phyloP scores from a whole-genome alignment of 2,329 filamentous ascomycete genomes.

The Nemania diffusa region DNA sequence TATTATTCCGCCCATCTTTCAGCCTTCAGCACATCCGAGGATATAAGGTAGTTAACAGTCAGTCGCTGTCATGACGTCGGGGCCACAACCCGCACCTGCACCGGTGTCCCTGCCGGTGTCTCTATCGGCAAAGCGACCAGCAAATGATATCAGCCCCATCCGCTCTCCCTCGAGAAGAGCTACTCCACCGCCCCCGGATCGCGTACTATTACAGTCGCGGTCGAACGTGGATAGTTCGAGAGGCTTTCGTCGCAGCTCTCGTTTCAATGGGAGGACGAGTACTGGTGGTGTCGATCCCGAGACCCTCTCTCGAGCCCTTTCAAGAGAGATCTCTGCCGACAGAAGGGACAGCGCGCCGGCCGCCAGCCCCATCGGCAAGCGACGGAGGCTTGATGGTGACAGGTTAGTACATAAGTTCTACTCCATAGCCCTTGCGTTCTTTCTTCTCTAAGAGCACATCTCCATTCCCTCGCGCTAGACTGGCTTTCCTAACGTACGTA shows the following conservation, averaged over 20 bases:
- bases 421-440: neutral
- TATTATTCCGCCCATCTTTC: slow-evolving; percentile 11
- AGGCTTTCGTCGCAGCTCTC: slow-evolving; percentile 49
- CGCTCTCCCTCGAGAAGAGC: slow-evolving; percentile 53
- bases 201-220: slow-evolving; percentile 56
- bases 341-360: slow-evolving; percentile 64
- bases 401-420: slow-evolving; percentile 56
- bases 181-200: slow-evolving; percentile 59
- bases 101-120: slow-evolving; percentile 43
- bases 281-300: slow-evolving; percentile 59
- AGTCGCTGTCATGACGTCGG: slow-evolving; percentile 50
- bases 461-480: neutral
- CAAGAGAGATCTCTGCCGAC: slow-evolving; percentile 62
- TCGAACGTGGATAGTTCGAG: slow-evolving; percentile 53
- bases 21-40: neutral
- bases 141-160: slow-evolving; percentile 51
- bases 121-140: slow-evolving; percentile 47
- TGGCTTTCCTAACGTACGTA: slow-evolving; percentile 51
- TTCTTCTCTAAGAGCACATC: neutral
- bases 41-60: slow-evolving; percentile 6
- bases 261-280: slow-evolving; percentile 52
- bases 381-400: slow-evolving; percentile 69
- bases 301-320: slow-evolving; percentile 61
- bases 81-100: slow-evolving; percentile 45
- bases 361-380: slow-evolving; percentile 67